A percentile compares a stretch with the other conserved stretches of the same genome.
Conservation (phyloP, 345 rosid species). For the Camelina hispida region DNA sequence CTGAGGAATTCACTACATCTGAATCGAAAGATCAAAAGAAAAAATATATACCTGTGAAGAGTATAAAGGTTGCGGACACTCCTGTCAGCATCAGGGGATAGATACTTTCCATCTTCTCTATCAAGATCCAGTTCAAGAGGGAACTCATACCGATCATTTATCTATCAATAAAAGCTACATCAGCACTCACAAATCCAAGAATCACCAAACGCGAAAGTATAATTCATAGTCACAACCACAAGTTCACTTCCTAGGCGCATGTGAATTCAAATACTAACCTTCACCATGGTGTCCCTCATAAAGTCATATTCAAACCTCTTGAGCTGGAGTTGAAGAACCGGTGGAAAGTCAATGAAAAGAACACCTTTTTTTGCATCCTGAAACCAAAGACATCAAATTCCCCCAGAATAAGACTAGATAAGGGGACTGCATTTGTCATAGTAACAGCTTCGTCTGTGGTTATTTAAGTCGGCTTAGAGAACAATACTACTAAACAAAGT, state of each 20-base stretch:
- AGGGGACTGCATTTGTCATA: slow-evolving; percentile 17
- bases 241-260: slow-evolving; percentile 22
- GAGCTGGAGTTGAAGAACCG: slow-evolving; percentile 96
- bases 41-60: slow-evolving; percentile 68
- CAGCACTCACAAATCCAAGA: slow-evolving; percentile 39
- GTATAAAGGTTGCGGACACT: slow-evolving; percentile 91
- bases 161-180: slow-evolving; percentile 56
- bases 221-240: slow-evolving; percentile 23
- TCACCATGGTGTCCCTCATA: slow-evolving; percentile 92
- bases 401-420: slow-evolving; percentile 23
- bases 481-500: not conserved
- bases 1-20: slow-evolving; percentile 20
- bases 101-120: slow-evolving; percentile 76
- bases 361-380: slow-evolving; percentile 98
- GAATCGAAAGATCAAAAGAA: not conserved
- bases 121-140: slow-evolving; percentile 98
- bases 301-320: slow-evolving; percentile 96
- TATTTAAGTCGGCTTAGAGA: slow-evolving; percentile 15
- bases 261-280: slow-evolving; percentile 60
- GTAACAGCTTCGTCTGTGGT: not conserved
- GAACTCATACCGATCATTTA: slow-evolving; percentile 95
- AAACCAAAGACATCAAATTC: slow-evolving; percentile 33
- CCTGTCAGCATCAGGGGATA: slow-evolving; percentile 92
- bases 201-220: slow-evolving; percentile 28
- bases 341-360: slow-evolving; percentile 88